A percentile compares a stretch with the other conserved stretches of the same genome.
phyloP scores from a whole-genome alignment of 306 rosid species.

The cucumber (Cucumis sativus) region DNA sequence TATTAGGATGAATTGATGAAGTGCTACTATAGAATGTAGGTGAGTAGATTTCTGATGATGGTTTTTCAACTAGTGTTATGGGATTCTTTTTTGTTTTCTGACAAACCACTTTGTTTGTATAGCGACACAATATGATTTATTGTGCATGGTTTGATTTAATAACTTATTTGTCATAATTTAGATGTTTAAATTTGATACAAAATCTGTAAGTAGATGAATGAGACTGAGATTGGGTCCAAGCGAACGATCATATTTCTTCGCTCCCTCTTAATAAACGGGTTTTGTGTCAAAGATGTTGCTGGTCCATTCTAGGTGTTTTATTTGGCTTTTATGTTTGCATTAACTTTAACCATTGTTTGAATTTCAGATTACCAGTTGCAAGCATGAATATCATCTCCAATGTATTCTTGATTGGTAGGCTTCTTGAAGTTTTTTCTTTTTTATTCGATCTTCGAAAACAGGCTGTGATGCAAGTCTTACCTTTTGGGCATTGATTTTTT shows the following conservation, averaged over 20 bases:
- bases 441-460: not conserved
- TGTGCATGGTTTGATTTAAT: not conserved
- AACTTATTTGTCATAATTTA: not conserved
- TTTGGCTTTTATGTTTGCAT: not conserved
- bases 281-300: not conserved
- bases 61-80: not conserved
- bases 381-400: constrained; percentile 89
- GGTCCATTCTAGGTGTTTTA: not conserved
- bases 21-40: not conserved
- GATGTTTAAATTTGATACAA: not conserved
- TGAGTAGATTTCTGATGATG: not conserved
- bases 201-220: not conserved
- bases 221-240: not conserved
- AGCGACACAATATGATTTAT: not conserved
- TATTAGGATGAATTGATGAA: not conserved
- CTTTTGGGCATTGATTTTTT: not conserved
- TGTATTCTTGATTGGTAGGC: constrained; percentile 92
- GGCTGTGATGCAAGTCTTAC: not conserved
- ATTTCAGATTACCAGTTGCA: constrained; percentile 80
- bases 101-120: not conserved
- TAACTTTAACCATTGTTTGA: constrained; percentile 1
- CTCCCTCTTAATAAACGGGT: not conserved
- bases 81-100: not conserved
- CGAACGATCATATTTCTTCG: not conserved
- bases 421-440: not conserved